Conservation (phyloP, 176 grass and related monocot species). For the Hsuehochloa calcarea region DNA sequence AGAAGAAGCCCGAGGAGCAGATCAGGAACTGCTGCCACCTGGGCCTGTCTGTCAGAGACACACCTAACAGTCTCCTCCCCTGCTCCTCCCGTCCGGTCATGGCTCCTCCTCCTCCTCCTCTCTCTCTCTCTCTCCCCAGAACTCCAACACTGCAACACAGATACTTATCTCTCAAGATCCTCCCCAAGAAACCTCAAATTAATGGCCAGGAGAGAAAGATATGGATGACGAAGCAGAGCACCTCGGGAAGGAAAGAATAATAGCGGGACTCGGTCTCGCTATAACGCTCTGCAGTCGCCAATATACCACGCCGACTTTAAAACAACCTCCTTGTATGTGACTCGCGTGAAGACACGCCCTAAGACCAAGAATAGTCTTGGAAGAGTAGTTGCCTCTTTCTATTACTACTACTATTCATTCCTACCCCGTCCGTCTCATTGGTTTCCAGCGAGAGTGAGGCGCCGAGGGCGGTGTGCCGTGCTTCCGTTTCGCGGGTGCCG, state of each 20-base stretch:
- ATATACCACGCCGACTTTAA: background rate
- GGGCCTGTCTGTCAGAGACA: conserved; percentile 64
- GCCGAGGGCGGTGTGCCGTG: background rate
- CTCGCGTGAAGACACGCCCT: background rate
- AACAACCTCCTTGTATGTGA: background rate
- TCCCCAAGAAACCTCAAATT: background rate
- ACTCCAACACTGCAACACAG: background rate
- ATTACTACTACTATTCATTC: background rate
- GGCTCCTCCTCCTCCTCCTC: background rate
- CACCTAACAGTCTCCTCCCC: conserved; percentile 66
- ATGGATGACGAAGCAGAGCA: background rate
- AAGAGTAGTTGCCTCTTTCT: background rate
- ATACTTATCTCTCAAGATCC: background rate
- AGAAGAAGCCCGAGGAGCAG: conserved; percentile 90
- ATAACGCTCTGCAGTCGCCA: background rate
- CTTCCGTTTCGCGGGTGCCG: background rate
- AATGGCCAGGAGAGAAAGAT: background rate
- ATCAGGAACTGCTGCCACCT: conserved; percentile 92
- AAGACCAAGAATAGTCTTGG: background rate
- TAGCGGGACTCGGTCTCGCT: no score
- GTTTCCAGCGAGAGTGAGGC: background rate
- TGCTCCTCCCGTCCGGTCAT: conserved; percentile 54
- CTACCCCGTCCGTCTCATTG: background rate
- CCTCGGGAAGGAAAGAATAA: background rate
- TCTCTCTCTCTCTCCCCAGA: background rate